These are phyloP conservation scores for Suhomyces maxii DNA, from an alignment of 1,139 yeast genomes.

Conservation along the genomic window DNA sequence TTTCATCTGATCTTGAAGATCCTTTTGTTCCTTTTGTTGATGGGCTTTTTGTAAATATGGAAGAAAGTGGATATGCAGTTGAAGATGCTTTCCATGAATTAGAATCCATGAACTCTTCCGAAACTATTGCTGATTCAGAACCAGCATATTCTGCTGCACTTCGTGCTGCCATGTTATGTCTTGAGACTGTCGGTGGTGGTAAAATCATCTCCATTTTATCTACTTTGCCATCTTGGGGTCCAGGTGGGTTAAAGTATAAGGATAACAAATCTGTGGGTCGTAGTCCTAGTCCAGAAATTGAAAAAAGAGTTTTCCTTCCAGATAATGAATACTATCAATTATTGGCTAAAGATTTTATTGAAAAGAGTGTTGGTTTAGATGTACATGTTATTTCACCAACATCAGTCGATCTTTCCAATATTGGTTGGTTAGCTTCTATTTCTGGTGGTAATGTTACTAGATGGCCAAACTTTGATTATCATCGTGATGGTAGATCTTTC, in stretches of 20 bases:
- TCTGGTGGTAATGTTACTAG: constrained; percentile 73
- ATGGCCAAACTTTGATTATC: constrained; percentile 68
- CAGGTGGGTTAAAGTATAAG: constrained; percentile 70
- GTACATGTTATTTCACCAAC: constrained; percentile 67
- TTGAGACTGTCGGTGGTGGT: constrained; percentile 71
- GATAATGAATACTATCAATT: constrained; percentile 63
- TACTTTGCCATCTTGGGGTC: constrained; percentile 78
- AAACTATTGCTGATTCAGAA: constrained; percentile 53
- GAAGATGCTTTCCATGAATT: constrained; percentile 67
- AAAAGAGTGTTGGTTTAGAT: constrained; percentile 71
- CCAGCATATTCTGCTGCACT: constrained; percentile 83
- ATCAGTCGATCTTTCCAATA: constrained; percentile 71
- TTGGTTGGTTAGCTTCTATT: constrained; percentile 62
- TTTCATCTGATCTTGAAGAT: constrained; percentile 73
- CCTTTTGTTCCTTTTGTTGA: constrained; percentile 78
- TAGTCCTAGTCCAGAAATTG: constrained; percentile 51
- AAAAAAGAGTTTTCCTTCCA: constrained; percentile 54
- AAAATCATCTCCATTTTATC: constrained; percentile 72
- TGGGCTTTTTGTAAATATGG: constrained; percentile 82
- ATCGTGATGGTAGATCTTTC: constrained; percentile 69
- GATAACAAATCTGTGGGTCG: constrained; percentile 39
- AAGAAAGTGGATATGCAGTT: constrained; percentile 60
- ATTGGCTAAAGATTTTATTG: constrained; percentile 58
- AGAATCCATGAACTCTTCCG: constrained; percentile 44
- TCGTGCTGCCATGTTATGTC: constrained; percentile 65